Percentiles rank a stretch among this genome's conserved stretches.
Evolutionary conservation across 306 rosid species (phyloP).

Genomic region (Phaseolus lunatus): DNA sequence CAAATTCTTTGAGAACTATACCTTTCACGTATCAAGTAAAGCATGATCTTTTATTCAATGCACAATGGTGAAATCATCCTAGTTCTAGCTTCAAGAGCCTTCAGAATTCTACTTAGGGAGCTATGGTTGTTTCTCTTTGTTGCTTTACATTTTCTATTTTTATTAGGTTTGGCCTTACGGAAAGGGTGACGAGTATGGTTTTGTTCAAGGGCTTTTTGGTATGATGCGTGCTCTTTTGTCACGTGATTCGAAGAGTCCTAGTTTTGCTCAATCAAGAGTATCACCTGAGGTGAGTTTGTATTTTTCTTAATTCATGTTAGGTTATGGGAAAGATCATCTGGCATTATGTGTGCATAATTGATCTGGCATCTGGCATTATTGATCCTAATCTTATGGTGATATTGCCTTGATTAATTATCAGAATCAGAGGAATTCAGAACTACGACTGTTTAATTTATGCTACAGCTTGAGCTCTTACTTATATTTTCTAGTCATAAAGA

Average conservation of each 20-base stretch:
- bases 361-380: no score
- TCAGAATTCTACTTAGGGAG: slow-evolving; percentile 1
- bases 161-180: slow-evolving; percentile 95
- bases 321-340: slow-evolving; percentile 12
- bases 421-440: slow-evolving; percentile 81
- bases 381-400: slow-evolving; percentile 22
- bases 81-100: not conserved
- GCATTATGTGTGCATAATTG: slow-evolving; percentile 1
- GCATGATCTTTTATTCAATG: slow-evolving; percentile 8
- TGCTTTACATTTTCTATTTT: slow-evolving; percentile 39
- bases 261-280: slow-evolving; percentile 57
- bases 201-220: slow-evolving; percentile 92
- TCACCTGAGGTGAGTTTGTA: slow-evolving; percentile 65
- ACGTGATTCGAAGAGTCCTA: slow-evolving; percentile 58
- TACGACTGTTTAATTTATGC: slow-evolving; percentile 72
- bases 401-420: slow-evolving; percentile 49
- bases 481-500: slow-evolving; percentile 84
- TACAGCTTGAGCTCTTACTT: slow-evolving; percentile 87
- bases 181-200: slow-evolving; percentile 78
- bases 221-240: slow-evolving; percentile 82
- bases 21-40: not conserved
- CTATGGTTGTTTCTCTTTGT: not conserved
- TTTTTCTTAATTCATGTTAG: slow-evolving; percentile 25
- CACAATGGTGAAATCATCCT: slow-evolving; percentile 11
- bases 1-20: slow-evolving; percentile 21